Evolutionary conservation across 2,329 filamentous ascomycete genomes (phyloP), one percentile per base, ranked within the genome.

Genomic region (Fusarium oxysporum): DNA sequence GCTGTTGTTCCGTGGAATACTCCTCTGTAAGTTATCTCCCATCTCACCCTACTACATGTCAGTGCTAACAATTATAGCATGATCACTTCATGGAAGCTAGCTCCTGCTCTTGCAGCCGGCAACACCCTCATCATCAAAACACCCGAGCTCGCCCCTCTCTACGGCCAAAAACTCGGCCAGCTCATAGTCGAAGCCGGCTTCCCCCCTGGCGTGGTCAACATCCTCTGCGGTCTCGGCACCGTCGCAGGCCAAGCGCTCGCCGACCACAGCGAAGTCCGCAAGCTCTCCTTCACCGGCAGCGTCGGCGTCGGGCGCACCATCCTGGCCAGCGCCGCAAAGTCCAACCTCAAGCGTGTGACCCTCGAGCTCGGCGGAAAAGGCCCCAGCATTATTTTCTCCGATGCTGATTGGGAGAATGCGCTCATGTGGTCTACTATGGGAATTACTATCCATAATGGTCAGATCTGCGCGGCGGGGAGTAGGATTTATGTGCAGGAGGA

Each of bases 1-100:
- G 84, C 85, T 78, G 93, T 94, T 62, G 92, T 93, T 60, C 91
- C 92, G 1, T 94, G 92, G 92, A 94, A 94, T 79, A 93, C 91
- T 69, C 92, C 92, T 90, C 62, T 75, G 70, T 75, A 59, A 65
- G 63, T 38, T 4, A 7, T 6, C 2, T 4, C 1, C 6, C 7
- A 3, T 7, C 21, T 28, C 12, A 21, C 19, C 5, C 2, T 16
- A 6, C 5, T 7, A 14, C 21, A 3, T 21, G 13, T 37, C 12
- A 12, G 3, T 25, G 3, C 44, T 51, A n/a, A 64, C 13, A 19
- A 4, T 5, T 0, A 12, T 2, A 73, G 72, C 2, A 71, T 75
- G 72, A 75, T 75, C 7, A 75, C 72, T 0, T 30, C 51, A 1
- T 75, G 72, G 73, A 94, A 94, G 77, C 85, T 94, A 6, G 92